These are phyloP conservation scores for Gamsiella multidivaricata DNA, from an alignment of 192 early-diverging fungal genomes.

Conservation along the genomic window DNA sequence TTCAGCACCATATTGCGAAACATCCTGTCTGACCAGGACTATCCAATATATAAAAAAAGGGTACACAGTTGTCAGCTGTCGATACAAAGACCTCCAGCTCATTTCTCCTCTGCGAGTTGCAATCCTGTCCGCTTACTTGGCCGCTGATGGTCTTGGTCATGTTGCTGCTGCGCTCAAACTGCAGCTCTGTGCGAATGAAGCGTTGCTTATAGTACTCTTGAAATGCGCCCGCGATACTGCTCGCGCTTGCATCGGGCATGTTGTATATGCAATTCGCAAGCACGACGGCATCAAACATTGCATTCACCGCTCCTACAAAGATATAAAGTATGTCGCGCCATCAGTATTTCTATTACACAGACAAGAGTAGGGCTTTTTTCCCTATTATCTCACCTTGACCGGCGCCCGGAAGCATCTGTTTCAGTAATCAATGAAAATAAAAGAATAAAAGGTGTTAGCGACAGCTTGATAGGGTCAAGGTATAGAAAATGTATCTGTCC, in stretches of 20 bases:
- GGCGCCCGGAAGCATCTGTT: constrained; percentile 17
- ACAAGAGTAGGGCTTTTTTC: neutral
- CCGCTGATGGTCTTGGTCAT: too few relatives aligned
- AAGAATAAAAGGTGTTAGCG: neutral
- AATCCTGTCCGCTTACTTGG: too few relatives aligned
- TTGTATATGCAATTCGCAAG: constrained; percentile 29
- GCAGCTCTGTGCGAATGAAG: too few relatives aligned
- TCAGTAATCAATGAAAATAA: too few relatives aligned
- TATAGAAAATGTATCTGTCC: too few relatives aligned
- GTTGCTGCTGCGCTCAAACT: too few relatives aligned
- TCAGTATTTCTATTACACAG: neutral
- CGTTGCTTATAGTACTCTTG: constrained; percentile 25
- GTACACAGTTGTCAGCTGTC: too few relatives aligned
- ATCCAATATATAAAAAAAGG: too few relatives aligned
- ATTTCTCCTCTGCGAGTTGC: too few relatives aligned
- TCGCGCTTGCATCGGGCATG: neutral
- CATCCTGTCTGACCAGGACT: neutral
- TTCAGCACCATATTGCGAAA: neutral
- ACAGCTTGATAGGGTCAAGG: neutral
- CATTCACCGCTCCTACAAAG: constrained; percentile 24
- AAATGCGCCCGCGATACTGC: constrained; percentile 17
- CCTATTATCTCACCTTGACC: constrained; percentile 9
- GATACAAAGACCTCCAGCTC: too few relatives aligned
- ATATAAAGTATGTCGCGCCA: neutral
- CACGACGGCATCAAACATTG: constrained; percentile 21